phyloP scores from a whole-genome alignment of 495 filamentous ascomycete species.

The Recurvomyces mirabilis region DNA sequence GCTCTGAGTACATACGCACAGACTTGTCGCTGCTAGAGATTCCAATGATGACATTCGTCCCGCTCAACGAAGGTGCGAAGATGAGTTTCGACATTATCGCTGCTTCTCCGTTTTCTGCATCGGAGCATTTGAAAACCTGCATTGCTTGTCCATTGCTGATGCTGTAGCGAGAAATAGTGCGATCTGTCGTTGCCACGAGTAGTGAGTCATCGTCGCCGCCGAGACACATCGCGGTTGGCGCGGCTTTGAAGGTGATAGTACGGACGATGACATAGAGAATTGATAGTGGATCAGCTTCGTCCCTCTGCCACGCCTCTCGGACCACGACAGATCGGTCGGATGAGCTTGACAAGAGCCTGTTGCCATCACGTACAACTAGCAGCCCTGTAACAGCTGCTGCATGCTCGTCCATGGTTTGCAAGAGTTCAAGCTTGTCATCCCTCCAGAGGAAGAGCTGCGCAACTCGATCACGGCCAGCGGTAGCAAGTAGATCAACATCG shows the following conservation, averaged over 20 bases:
- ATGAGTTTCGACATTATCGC: slow-evolving; percentile 71
- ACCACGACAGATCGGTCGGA: slow-evolving; percentile 76
- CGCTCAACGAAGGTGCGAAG: slow-evolving; percentile 25
- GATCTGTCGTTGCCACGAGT: slow-evolving; percentile 70
- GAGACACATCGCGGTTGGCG: slow-evolving; percentile 71
- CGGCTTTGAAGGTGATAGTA: slow-evolving; percentile 71
- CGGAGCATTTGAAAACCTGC: slow-evolving; percentile 66
- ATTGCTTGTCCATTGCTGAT: slow-evolving; percentile 57
- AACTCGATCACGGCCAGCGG: slow-evolving; percentile 75
- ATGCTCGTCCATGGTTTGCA: slow-evolving; percentile 72
- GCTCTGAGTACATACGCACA: slow-evolving; percentile 74
- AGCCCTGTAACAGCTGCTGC: slow-evolving; percentile 56
- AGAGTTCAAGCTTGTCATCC: slow-evolving; percentile 42
- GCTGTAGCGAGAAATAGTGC: slow-evolving; percentile 67
- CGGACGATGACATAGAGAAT: slow-evolving; percentile 65
- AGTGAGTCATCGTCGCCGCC: slow-evolving; percentile 46
- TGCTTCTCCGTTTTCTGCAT: slow-evolving; percentile 65
- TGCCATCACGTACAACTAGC: slow-evolving; percentile 50
- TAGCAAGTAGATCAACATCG: slow-evolving; percentile 53
- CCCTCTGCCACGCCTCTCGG: slow-evolving; percentile 59
- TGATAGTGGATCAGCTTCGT: slow-evolving; percentile 51
- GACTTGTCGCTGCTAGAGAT: slow-evolving; percentile 92
- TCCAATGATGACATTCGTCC: slow-evolving; percentile 55
- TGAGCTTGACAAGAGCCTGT: slow-evolving; percentile 73
- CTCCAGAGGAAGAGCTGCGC: slow-evolving; percentile 70